Conservation (phyloP, 176 grass and related monocot genomes). For the maize (Zea mays) region DNA sequence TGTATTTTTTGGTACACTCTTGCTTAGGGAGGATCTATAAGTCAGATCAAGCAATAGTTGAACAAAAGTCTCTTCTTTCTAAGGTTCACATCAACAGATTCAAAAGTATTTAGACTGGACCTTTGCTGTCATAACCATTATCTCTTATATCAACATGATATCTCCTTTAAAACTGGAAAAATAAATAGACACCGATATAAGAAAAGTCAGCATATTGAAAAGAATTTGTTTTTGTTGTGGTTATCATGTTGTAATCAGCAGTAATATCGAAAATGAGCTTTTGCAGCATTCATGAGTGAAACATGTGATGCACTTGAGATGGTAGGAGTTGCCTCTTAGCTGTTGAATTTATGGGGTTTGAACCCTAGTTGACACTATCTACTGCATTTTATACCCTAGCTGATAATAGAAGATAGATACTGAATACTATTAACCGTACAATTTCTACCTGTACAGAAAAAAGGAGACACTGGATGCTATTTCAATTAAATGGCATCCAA, state of each 20-base stretch:
- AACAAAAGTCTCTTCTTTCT: not conserved
- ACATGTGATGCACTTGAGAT: not conserved
- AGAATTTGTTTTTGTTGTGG: not conserved
- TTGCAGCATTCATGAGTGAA: not conserved
- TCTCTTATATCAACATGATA: not conserved
- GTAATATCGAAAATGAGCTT: not conserved
- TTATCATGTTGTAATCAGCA: not conserved
- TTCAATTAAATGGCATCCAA: constrained; percentile 1
- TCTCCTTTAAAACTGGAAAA: not conserved
- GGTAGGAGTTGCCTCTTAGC: not conserved
- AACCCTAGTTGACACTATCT: not conserved
- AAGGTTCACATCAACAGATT: not conserved
- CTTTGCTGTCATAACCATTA: not conserved
- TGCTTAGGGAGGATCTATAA: not conserved
- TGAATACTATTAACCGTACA: not conserved
- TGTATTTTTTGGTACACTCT: not conserved
- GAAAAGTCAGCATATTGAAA: not conserved
- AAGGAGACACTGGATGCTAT: not conserved
- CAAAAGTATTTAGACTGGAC: not conserved
- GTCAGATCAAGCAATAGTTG: not conserved
- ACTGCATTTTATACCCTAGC: not conserved
- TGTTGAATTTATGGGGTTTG: not conserved
- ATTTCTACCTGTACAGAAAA: not conserved
- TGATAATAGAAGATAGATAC: not conserved
- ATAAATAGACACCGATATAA: not conserved